These are phyloP conservation scores for Liriodendron chinense DNA, from an alignment of 164 flowering plant species.

Conservation along the genomic window DNA sequence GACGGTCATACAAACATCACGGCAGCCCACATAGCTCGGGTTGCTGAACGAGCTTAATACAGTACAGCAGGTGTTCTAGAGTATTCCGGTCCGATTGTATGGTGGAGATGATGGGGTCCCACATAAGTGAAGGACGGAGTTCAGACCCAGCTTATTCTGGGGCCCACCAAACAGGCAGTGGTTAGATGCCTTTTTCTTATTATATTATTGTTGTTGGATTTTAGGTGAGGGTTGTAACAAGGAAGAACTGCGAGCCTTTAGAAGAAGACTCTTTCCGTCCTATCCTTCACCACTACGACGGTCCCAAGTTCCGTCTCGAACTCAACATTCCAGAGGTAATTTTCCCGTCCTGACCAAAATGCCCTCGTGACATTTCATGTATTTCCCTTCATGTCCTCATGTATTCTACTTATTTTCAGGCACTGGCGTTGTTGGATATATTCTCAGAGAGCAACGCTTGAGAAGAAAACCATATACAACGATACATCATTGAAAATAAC, in stretches of 20 bases:
- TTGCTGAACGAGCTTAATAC: too few species aligned
- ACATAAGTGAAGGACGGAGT: not conserved
- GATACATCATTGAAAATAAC: not conserved
- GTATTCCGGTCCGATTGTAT: too few species aligned
- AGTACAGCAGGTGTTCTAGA: too few species aligned
- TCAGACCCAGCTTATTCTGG: not conserved
- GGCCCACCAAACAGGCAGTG: not conserved
- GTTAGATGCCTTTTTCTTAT: not conserved
- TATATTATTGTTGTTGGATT: not conserved
- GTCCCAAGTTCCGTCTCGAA: conserved; percentile 98
- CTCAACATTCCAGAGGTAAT: conserved; percentile 82
- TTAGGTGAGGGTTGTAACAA: conserved; percentile 68
- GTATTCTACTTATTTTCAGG: conserved; percentile 33
- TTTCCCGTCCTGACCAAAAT: not conserved
- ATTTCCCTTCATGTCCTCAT: not conserved
- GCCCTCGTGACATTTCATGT: not conserved
- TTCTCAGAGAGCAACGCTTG: conserved; percentile 29
- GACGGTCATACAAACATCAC: too few species aligned
- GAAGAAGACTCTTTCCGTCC: conserved; percentile 98
- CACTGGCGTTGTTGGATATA: conserved; percentile 61
- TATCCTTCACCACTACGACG: conserved; percentile 94
- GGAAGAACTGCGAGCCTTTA: conserved; percentile 77
- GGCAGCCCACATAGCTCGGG: too few species aligned
- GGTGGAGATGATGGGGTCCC: not conserved
- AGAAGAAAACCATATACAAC: not conserved